Conservation (phyloP, 139 green algal genomes). For the Chlamydomonas asymmetrica region DNA sequence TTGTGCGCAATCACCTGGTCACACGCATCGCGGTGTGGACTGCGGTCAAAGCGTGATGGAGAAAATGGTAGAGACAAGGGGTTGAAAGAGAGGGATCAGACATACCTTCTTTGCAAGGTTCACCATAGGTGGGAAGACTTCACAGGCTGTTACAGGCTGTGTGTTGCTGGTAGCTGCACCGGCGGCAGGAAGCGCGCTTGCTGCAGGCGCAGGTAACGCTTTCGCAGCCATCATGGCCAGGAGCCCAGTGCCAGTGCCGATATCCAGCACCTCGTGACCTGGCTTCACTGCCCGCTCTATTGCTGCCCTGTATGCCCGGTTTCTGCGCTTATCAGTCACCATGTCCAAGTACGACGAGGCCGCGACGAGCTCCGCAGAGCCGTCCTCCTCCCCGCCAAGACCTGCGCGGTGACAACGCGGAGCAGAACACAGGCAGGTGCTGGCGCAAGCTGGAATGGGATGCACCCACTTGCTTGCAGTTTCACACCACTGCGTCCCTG, state of each 20-base stretch:
- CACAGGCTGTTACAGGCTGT: constrained; percentile 40
- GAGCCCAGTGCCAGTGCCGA: constrained; percentile 67
- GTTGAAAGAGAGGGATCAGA: no score
- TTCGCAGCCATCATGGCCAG: constrained; percentile 56
- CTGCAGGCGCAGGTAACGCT: neutral
- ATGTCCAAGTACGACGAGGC: constrained; percentile 62
- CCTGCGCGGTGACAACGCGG: constrained; percentile 9
- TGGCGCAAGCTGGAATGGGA: neutral
- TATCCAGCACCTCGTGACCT: constrained; percentile 47
- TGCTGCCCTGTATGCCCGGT: constrained; percentile 42
- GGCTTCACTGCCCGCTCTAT: neutral
- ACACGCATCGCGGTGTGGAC: no score
- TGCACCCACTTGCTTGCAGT: neutral
- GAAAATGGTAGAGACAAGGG: no score
- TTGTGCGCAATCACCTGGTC: constrained; percentile 38
- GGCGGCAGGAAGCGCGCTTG: neutral
- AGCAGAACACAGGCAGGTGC: no score
- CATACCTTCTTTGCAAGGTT: no score
- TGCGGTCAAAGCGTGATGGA: no score
- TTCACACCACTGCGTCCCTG: neutral
- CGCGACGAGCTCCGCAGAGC: constrained; percentile 41
- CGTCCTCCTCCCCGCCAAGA: constrained; percentile 31
- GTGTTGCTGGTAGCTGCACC: no score
- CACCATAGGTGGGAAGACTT: constrained; percentile 64
- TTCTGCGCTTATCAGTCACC: constrained; percentile 51